Evolutionary conservation across 1,139 yeast genomes (phyloP).

Genomic region (Suhomyces bribrorum): DNA sequence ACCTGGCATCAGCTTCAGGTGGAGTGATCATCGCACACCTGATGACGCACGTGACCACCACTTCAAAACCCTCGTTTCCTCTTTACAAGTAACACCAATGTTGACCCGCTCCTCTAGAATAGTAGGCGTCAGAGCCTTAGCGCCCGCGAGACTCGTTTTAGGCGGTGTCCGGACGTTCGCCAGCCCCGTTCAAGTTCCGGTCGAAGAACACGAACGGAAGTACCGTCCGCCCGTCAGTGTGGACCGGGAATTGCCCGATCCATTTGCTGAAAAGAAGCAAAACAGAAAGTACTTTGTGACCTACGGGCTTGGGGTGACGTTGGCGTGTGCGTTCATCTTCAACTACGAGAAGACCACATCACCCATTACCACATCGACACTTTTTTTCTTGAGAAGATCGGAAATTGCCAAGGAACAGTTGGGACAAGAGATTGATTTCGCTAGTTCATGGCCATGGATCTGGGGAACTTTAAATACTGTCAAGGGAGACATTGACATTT

Average conservation of each 20-base stretch:
- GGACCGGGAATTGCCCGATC: constrained; percentile 74
- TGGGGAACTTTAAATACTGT: constrained; percentile 82
- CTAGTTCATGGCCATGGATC: constrained; percentile 83
- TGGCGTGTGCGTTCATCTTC: constrained; percentile 70
- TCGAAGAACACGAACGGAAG: constrained; percentile 1
- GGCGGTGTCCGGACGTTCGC: background rate
- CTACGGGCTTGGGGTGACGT: constrained; percentile 65
- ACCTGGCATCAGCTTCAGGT: too few relatives aligned
- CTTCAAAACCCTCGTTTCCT: background rate
- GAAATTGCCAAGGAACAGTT: constrained; percentile 60
- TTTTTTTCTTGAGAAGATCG: constrained; percentile 82
- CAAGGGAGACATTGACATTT: constrained; percentile 74
- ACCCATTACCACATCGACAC: constrained; percentile 83
- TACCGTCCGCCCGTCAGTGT: constrained; percentile 49
- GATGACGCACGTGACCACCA: background rate
- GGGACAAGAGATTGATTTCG: constrained; percentile 76
- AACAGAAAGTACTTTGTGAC: constrained; percentile 56
- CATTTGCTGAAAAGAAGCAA: constrained; percentile 54
- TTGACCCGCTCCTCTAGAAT: constrained; percentile 6
- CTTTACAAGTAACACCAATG: constrained; percentile 3
- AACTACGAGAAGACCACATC: constrained; percentile 90
- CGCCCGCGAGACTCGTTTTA: background rate
- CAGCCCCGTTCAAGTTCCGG: background rate
- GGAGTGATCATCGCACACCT: too few relatives aligned
- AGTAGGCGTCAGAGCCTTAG: background rate